Evolutionary conservation across 108 stramenopile genomes (phyloP), one percentile per base, ranked within the genome.

Genomic region (Nitzschia sp.): DNA sequence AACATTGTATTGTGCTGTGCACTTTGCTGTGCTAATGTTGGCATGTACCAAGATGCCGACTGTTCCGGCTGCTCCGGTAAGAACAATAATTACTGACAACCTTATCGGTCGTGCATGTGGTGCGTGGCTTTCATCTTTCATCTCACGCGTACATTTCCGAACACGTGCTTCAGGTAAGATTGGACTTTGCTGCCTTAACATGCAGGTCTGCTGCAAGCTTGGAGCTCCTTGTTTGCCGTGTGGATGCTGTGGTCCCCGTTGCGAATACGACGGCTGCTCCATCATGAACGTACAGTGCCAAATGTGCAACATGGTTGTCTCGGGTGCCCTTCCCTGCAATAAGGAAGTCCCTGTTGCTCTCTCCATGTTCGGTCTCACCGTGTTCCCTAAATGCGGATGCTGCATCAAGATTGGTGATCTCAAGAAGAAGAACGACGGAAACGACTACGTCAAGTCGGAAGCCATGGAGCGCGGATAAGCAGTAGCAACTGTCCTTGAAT

Each of bases 291-390:
- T 50, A 11, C 88, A 89, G 56, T 61, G 72, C 55, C 88, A 89
- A 22, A 41, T 31, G 31, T 89, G 84, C 73, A 81, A 83, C 76
- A 62, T 80, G 23, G 88, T 86, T 36, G 46, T 63, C 0, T 60
- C 70, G 17, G 84, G 73, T 41, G 91, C 91, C 1, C 28, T 89
- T 48, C 91, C 91, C 9, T 88, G 87, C 78, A 85, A 87, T 64
- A 77, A 89, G 27, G 91, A 92, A 71, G 91, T 92, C 35, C 91
- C 88, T 11, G 72, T 76, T 28, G 81, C 83, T 33, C 27, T 87
- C 2, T 48, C 68, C 21, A 29, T 89, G 38, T 35, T 62, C 21
- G 91, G 91, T 9, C 57, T 74, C 44, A 86, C 80, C 11, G 1
- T 89, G 38, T 89, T 67, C 58, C 88, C 88, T 69, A 83, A 81